phyloP scores from a whole-genome alignment of 2,329 filamentous ascomycete species.

The Aspergillus sclerotialis region DNA sequence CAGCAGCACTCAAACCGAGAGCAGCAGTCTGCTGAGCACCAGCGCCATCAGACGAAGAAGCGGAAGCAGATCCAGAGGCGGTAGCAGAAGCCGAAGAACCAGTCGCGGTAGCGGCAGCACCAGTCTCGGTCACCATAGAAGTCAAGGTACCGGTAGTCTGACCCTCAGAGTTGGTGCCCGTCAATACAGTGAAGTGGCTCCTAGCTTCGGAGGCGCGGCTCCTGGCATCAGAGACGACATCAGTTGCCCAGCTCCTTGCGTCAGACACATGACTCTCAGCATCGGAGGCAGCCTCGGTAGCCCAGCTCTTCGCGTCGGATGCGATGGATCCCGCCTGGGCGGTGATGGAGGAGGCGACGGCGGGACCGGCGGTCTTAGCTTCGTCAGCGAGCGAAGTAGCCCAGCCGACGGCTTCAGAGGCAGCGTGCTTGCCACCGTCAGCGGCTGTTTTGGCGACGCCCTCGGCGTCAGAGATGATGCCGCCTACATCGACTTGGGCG shows the following conservation, averaged over 20 bases:
- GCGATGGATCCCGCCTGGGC: conserved; percentile 9
- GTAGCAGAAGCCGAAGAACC: conserved; percentile 5
- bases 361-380: conserved; percentile 9
- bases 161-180: too few relatives aligned
- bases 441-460: conserved; percentile 6
- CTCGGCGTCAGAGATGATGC: conserved; percentile 11
- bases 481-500: conserved; percentile 8
- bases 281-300: conserved; percentile 4
- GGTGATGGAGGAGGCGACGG: conserved; percentile 10
- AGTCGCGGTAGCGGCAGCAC: background rate
- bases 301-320: conserved; percentile 9
- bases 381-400: conserved; percentile 13
- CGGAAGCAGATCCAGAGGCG: background rate
- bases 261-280: conserved; percentile 8
- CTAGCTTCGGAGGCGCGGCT: background rate
- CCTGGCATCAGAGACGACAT: background rate
- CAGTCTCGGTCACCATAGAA: background rate
- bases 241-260: conserved; percentile 4
- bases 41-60: conserved; percentile 10
- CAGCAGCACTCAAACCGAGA: conserved; percentile 11
- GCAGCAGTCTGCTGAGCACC: conserved; percentile 16
- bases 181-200: too few relatives aligned
- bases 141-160: background rate
- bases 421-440: conserved; percentile 10
- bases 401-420: conserved; percentile 8